phyloP scores from a whole-genome alignment of 176 grass and related monocot species.

The Aegilops speltoides region DNA sequence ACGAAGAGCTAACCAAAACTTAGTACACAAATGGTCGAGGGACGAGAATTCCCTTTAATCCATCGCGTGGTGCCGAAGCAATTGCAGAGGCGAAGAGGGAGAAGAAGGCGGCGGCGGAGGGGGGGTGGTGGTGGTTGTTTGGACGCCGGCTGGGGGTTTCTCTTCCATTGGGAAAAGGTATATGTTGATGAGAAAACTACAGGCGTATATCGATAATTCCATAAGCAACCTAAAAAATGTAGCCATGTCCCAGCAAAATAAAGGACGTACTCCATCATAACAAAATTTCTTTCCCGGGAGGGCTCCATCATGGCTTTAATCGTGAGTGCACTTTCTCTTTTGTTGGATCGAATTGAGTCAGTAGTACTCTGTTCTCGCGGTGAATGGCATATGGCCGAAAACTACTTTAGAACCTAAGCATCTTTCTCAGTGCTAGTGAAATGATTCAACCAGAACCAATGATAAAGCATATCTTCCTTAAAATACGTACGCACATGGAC shows the following conservation, averaged over 20 bases:
- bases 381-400: not conserved
- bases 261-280: not conserved
- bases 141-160: too few relatives aligned
- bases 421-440: not conserved
- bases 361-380: not conserved
- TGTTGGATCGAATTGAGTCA: not conserved
- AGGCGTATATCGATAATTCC: too few relatives aligned
- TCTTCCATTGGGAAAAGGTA: too few relatives aligned
- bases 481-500: slow-evolving; percentile 11
- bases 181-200: too few relatives aligned
- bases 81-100: too few relatives aligned
- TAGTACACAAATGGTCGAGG: too few relatives aligned
- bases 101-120: too few relatives aligned
- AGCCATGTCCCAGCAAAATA: not conserved
- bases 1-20: too few relatives aligned
- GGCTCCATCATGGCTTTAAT: not conserved
- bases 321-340: not conserved
- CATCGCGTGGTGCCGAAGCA: too few relatives aligned
- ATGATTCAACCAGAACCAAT: slow-evolving; percentile 1
- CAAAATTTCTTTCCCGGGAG: not conserved
- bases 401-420: not conserved
- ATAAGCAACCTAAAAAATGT: not conserved
- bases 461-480: slow-evolving; percentile 31
- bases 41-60: too few relatives aligned
- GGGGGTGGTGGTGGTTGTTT: too few relatives aligned